Evolutionary conservation across 148 eudicot species (phyloP).

Genomic region (Drosera capensis): DNA sequence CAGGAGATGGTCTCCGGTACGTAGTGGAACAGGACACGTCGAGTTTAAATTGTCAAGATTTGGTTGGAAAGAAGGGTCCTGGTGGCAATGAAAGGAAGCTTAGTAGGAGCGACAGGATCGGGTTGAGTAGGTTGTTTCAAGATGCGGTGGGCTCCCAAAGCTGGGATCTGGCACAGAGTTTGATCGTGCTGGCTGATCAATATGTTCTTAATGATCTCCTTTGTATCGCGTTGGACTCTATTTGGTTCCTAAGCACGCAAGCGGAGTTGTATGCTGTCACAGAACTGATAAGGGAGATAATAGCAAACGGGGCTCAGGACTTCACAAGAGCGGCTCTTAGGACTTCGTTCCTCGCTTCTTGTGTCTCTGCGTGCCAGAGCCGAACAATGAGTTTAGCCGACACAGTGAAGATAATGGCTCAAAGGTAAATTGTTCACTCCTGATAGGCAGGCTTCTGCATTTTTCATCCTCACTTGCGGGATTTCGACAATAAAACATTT

Average conservation of each 20-base stretch:
- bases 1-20: slow-evolving; percentile 56
- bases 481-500: background rate
- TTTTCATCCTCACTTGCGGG: background rate
- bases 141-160: slow-evolving; percentile 69
- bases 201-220: slow-evolving; percentile 77
- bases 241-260: slow-evolving; percentile 77
- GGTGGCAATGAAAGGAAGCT: slow-evolving; percentile 45
- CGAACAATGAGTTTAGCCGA: slow-evolving; percentile 88
- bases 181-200: slow-evolving; percentile 62
- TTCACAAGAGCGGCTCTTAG: slow-evolving; percentile 94
- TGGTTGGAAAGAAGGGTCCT: slow-evolving; percentile 22
- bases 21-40: slow-evolving; percentile 21
- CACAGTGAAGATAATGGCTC: slow-evolving; percentile 89
- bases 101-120: slow-evolving; percentile 73
- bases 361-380: slow-evolving; percentile 96
- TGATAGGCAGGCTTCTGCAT: background rate
- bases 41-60: slow-evolving; percentile 17
- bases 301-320: slow-evolving; percentile 75
- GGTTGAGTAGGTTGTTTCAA: slow-evolving; percentile 56
- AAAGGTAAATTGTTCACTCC: slow-evolving; percentile 32
- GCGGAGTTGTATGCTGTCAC: slow-evolving; percentile 60
- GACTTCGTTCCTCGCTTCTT: slow-evolving; percentile 94
- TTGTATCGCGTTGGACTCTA: slow-evolving; percentile 84
- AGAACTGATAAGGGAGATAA: slow-evolving; percentile 55
- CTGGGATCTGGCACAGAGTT: slow-evolving; percentile 72